Evolutionary conservation across 2,329 filamentous ascomycete species (phyloP).

Genomic region (Ascochyta fabae): DNA sequence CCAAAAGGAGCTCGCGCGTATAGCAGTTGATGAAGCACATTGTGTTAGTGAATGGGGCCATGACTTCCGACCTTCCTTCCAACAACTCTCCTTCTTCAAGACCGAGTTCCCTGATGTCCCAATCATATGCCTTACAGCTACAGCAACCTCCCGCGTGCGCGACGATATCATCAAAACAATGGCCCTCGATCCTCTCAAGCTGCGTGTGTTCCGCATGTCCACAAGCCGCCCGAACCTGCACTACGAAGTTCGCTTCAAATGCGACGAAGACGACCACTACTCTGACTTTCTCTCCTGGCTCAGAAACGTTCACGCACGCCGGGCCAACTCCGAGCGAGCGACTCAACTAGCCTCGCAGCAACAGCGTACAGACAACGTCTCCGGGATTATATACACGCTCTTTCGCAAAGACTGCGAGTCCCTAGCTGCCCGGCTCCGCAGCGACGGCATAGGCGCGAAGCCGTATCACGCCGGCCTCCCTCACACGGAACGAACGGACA

Average conservation of each 20-base stretch:
- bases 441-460: slow-evolving; percentile 74
- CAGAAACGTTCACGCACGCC: slow-evolving; percentile 71
- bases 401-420: slow-evolving; percentile 77
- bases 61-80: slow-evolving; percentile 93
- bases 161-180: slow-evolving; percentile 82
- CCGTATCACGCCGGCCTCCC: slow-evolving; percentile 75
- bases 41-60: slow-evolving; percentile 99
- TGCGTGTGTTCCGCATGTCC: slow-evolving; percentile 81
- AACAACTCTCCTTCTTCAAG: slow-evolving; percentile 84
- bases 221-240: slow-evolving; percentile 86
- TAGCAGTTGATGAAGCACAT: slow-evolving; percentile 93
- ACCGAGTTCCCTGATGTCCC: slow-evolving; percentile 82
- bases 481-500: slow-evolving; percentile 71
- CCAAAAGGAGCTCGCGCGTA: slow-evolving; percentile 83
- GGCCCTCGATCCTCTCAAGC: slow-evolving; percentile 66
- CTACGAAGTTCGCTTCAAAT: slow-evolving; percentile 85
- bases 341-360: slow-evolving; percentile 62
- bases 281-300: slow-evolving; percentile 80
- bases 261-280: slow-evolving; percentile 76
- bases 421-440: slow-evolving; percentile 69
- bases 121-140: slow-evolving; percentile 91
- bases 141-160: slow-evolving; percentile 80
- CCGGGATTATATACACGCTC: slow-evolving; percentile 81
- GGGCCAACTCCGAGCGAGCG: slow-evolving; percentile 63
- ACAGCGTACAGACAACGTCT: slow-evolving; percentile 66